phyloP scores from a whole-genome alignment of 2,329 filamentous ascomycete species.

The Ophiostoma sp. region DNA sequence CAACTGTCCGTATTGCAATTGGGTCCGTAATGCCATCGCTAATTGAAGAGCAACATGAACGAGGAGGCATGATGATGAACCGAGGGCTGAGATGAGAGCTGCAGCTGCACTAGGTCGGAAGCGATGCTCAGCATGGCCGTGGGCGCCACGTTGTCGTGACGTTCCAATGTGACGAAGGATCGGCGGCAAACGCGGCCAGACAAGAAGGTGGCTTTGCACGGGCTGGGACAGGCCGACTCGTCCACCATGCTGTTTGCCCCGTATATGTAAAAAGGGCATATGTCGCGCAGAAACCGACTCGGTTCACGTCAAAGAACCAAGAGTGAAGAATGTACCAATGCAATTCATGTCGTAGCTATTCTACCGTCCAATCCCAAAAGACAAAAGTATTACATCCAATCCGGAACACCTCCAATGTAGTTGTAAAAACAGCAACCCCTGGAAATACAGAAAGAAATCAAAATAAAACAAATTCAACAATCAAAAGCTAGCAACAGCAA shows the following conservation, averaged over 20 bases:
- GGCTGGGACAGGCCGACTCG: not conserved
- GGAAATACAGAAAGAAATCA: not conserved
- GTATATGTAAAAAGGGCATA: not conserved
- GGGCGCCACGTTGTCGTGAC: not conserved
- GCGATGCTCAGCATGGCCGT: not conserved
- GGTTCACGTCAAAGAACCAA: not conserved
- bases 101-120: not conserved
- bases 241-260: not conserved
- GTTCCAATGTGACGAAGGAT: conserved; percentile 2
- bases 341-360: not conserved
- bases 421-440: not conserved
- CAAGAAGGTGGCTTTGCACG: conserved; percentile 8
- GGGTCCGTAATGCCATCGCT: no score
- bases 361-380: not conserved
- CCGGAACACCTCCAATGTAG: conserved; percentile 2
- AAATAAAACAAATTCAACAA: not conserved
- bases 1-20: not conserved
- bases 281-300: not conserved
- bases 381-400: not conserved
- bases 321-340: not conserved
- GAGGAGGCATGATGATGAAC: not conserved
- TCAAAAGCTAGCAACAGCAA: no score
- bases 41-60: not conserved
- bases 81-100: conserved; percentile 4
- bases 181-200: conserved; percentile 3